Evolutionary conservation across 2,329 filamentous ascomycete species (phyloP), one percentile per base, ranked within the genome.

Genomic region (Laburnicola sp.): DNA sequence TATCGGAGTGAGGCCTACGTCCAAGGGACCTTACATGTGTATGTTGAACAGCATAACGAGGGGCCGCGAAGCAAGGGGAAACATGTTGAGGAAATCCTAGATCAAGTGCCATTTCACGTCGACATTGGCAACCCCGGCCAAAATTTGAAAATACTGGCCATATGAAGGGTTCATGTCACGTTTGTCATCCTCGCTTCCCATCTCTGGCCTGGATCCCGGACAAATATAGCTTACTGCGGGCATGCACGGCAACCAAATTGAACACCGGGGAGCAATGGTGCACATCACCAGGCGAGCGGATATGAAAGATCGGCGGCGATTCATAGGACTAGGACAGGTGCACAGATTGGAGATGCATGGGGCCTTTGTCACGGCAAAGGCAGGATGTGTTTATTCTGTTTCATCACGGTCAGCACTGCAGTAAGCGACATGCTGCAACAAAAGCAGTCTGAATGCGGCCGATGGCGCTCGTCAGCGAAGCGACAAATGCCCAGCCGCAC

Each of bases 111-210:
- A 1, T 68, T 69, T 26, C 56, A 61, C 21, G 46, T 69, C n/a
- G 64, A 69, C 22, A 68, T 69, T 45, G 54, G 59, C 4, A 66
- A 64, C 45, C 64, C 66, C 0, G 61, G 64, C 47, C 45, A 56
- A 47, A 56, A 56, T 43, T 52, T 45, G 40, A 42, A 50, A 48
- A 22, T 32, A 31, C 38, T 56, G 37, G n/a, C n/a, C n/a, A n/a
- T n/a, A n/a, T n/a, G n/a, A n/a, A n/a, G n/a, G n/a, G n/a, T n/a
- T n/a, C n/a, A n/a, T n/a, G n/a, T n/a, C n/a, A n/a, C n/a, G n/a
- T n/a, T n/a, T n/a, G n/a, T n/a, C n/a, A n/a, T n/a, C n/a, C n/a
- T n/a, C n/a, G n/a, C n/a, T n/a, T n/a, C n/a, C n/a, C n/a, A n/a
- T n/a, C n/a, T n/a, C n/a, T n/a, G n/a, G n/a, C n/a, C n/a, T n/a